These are phyloP conservation scores for Xylariaceae sp. DNA, from an alignment of 2,329 filamentous ascomycete genomes.

Conservation along the genomic window DNA sequence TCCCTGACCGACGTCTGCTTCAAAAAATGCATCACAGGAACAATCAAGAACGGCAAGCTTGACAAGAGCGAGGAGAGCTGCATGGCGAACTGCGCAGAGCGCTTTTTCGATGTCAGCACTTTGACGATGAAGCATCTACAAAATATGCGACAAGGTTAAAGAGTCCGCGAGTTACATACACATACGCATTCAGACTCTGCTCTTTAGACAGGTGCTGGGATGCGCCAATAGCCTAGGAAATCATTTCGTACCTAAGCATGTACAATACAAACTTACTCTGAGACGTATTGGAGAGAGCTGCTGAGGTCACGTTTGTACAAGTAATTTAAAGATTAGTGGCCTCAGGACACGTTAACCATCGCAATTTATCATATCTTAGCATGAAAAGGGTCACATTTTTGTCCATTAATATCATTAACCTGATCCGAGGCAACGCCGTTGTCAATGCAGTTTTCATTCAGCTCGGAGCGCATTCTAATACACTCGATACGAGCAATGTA, in stretches of 20 bases:
- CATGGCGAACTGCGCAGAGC: conserved; percentile 89
- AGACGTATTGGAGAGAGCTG: not conserved
- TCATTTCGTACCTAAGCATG: not conserved
- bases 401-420: conserved; percentile 44
- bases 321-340: conserved; percentile 15
- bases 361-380: conserved; percentile 25
- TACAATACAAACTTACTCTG: conserved; percentile 1
- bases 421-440: conserved; percentile 44
- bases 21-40: conserved; percentile 86
- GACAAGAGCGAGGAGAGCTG: conserved; percentile 82
- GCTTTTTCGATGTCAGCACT: conserved; percentile 88
- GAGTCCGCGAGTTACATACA: not conserved
- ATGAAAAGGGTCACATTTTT: conserved; percentile 38
- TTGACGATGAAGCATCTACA: conserved; percentile 86
- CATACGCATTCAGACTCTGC: not conserved
- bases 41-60: conserved; percentile 73
- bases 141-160: conserved; percentile 51
- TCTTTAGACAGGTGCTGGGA: not conserved
- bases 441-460: conserved; percentile 42
- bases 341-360: conserved; percentile 11
- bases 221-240: not conserved
- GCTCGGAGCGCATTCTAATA: conserved; percentile 33
- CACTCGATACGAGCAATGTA: conserved; percentile 32
- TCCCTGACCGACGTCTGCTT: conserved; percentile 79
- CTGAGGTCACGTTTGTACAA: conserved; percentile 17